Evolutionary conservation across 106 monocot species (phyloP).

Genomic region (Dactylorhiza incarnata): DNA sequence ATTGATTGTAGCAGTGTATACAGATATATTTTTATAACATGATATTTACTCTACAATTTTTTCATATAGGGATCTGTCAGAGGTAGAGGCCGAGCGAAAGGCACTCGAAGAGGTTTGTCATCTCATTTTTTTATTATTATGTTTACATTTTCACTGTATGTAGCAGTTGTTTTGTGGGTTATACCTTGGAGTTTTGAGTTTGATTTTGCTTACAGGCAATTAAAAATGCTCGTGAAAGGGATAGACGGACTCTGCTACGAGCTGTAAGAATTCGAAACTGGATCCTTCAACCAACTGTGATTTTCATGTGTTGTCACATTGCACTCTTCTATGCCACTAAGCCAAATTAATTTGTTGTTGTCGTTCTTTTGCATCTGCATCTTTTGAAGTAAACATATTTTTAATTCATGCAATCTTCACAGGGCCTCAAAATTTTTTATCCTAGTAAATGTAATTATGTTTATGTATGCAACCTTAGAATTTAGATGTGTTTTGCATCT

Average conservation of each 20-base stretch:
- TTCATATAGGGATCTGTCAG: slow-evolving; percentile 54
- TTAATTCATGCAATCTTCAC: neutral
- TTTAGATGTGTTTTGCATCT: neutral
- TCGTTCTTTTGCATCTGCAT: neutral
- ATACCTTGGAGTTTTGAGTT: neutral
- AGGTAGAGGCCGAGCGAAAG: slow-evolving; percentile 67
- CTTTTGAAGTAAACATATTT: neutral
- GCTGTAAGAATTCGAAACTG: slow-evolving; percentile 9
- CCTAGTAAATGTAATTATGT: slow-evolving; percentile 1
- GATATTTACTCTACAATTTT: neutral
- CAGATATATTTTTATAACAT: too few relatives aligned
- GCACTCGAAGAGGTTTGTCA: slow-evolving; percentile 54
- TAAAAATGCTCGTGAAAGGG: slow-evolving; percentile 27
- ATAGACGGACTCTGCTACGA: slow-evolving; percentile 20
- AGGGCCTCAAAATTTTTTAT: neutral
- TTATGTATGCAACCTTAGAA: neutral
- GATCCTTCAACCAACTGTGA: neutral
- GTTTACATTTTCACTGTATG: neutral
- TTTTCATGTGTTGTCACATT: neutral
- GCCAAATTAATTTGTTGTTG: neutral
- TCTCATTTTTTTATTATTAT: neutral
- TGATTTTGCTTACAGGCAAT: slow-evolving; percentile 14
- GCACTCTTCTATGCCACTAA: neutral
- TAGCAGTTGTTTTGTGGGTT: neutral
- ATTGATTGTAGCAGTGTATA: neutral